Evolutionary conservation across 805 yeast species (phyloP).

Genomic region (Saturnispora serradocipensis): DNA sequence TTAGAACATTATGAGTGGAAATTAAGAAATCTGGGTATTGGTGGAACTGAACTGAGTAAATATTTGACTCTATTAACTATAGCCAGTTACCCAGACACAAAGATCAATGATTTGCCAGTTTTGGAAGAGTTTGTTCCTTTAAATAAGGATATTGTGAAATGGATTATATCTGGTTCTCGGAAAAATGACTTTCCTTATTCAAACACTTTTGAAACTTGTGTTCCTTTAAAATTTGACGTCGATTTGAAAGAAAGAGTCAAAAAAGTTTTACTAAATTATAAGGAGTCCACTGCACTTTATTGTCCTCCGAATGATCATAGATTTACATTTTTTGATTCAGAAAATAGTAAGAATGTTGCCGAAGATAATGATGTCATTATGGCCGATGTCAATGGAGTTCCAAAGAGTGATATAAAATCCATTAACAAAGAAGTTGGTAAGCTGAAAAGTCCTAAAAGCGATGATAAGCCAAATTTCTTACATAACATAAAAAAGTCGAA

Average conservation of each 20-base stretch:
- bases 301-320: conserved; percentile 27
- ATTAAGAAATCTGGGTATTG: conserved; percentile 12
- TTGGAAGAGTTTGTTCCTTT: conserved; percentile 10
- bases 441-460: neutral
- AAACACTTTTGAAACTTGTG: conserved; percentile 12
- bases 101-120: conserved; percentile 9
- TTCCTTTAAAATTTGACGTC: conserved; percentile 6
- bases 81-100: conserved; percentile 12
- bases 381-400: neutral
- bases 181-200: conserved; percentile 16
- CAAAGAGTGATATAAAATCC: neutral
- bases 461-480: neutral
- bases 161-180: conserved; percentile 18
- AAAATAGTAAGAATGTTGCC: neutral
- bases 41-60: conserved; percentile 9
- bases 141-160: conserved; percentile 19
- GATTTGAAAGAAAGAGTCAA: conserved; percentile 17
- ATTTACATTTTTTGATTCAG: neutral
- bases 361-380: neutral
- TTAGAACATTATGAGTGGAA: conserved; percentile 32
- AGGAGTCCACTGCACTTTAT: conserved; percentile 23
- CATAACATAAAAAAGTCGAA: neutral
- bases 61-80: conserved; percentile 17
- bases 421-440: neutral
- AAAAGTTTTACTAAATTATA: conserved; percentile 15